phyloP scores from a whole-genome alignment of 164 flowering plant species.

The Sedum album region DNA sequence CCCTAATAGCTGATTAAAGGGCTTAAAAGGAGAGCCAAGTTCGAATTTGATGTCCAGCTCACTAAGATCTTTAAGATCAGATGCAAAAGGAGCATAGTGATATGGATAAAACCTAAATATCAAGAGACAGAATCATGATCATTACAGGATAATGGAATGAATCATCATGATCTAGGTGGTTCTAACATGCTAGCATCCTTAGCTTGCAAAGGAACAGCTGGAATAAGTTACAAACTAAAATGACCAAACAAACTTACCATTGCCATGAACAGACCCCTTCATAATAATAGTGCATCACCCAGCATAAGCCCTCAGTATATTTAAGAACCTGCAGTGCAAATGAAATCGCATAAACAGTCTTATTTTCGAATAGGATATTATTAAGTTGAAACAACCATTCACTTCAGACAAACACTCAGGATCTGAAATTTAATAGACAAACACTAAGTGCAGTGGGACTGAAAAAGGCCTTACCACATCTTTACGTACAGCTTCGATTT shows the following conservation, averaged over 20 bases:
- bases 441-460: not conserved
- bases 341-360: not conserved
- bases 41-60: conserved; percentile 66
- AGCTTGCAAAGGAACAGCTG: not conserved
- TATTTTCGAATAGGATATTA: not conserved
- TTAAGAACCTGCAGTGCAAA: conserved; percentile 42
- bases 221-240: not conserved
- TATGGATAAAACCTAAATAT: conserved; percentile 86
- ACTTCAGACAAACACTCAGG: not conserved
- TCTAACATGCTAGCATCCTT: not conserved
- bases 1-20: conserved; percentile 88
- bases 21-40: conserved; percentile 87
- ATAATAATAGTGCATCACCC: conserved; percentile 98
- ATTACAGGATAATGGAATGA: too few species aligned
- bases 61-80: conserved; percentile 78
- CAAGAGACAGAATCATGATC: too few species aligned
- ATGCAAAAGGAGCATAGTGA: conserved; percentile 99
- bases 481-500: conserved; percentile 52
- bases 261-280: conserved; percentile 99
- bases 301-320: conserved; percentile 91
- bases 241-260: conserved; percentile 44
- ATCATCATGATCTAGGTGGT: too few species aligned
- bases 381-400: not conserved
- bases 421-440: not conserved
- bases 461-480: conserved; percentile 69